Percentiles rank a stretch among this genome's conserved stretches.
Evolutionary conservation across 2,329 filamentous ascomycete species (phyloP).

Genomic region (Diaporthe sp.): DNA sequence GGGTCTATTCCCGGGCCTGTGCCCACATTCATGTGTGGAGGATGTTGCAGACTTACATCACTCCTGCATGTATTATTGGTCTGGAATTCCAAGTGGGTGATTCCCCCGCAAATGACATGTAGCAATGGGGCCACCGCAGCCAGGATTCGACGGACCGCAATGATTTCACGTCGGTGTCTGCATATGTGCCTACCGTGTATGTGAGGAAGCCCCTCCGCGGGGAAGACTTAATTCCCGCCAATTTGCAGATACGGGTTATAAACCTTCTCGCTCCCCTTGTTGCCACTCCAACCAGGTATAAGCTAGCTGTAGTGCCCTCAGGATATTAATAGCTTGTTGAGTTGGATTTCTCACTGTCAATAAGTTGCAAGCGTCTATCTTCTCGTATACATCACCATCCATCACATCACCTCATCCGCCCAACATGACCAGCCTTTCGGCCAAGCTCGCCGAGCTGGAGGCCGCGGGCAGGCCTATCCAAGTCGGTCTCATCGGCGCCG

Average conservation of each 20-base stretch:
- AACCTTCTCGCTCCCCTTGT: not conserved
- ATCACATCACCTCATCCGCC: not conserved
- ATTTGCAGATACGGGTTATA: not conserved
- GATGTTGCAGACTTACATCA: not conserved
- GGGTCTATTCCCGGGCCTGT: not conserved
- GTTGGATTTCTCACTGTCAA: not conserved
- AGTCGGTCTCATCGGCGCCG: slow-evolving; percentile 56
- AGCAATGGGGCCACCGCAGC: not conserved
- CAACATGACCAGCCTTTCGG: not conserved
- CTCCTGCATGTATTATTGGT: not conserved
- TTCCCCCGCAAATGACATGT: not conserved
- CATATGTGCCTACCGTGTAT: not conserved
- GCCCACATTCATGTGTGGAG: not conserved
- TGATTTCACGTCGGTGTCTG: not conserved
- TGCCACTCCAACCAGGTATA: not conserved
- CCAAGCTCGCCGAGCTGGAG: not conserved
- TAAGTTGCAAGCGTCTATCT: not conserved
- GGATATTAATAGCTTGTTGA: not conserved
- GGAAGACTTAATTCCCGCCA: not conserved
- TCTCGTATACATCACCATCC: not conserved
- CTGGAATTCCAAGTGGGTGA: not conserved
- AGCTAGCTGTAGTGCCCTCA: not conserved
- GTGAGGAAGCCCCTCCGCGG: not conserved
- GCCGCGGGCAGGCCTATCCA: slow-evolving; percentile 40
- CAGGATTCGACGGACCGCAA: not conserved